Evolutionary conservation across 345 rosid genomes (phyloP).

Genomic region (Dimocarpus longan): DNA sequence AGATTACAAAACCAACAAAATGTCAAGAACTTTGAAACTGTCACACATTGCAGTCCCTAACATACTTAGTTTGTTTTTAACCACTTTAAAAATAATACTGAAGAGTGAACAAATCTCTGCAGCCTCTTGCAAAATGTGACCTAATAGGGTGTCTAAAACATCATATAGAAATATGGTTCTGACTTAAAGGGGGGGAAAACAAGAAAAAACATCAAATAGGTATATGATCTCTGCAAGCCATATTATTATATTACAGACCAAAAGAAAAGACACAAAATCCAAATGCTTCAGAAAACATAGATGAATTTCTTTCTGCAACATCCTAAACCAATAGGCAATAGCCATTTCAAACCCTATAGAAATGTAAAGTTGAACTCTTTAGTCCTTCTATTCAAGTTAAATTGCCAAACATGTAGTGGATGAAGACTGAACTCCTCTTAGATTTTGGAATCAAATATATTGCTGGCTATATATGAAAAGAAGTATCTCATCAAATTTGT

Average conservation of each 20-base stretch:
- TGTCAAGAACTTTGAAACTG: not conserved
- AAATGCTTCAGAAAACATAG: not conserved
- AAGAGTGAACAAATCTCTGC: not conserved
- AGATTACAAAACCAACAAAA: not conserved
- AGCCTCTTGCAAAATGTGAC: not conserved
- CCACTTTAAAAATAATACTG: not conserved
- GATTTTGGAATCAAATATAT: constrained; percentile 2
- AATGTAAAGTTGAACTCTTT: not conserved
- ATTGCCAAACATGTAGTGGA: not conserved
- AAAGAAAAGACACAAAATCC: not conserved
- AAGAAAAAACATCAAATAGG: not conserved
- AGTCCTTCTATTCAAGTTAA: not conserved
- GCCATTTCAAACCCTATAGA: not conserved
- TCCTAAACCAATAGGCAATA: not conserved
- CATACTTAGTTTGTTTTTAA: too few relatives aligned
- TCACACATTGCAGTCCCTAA: not conserved
- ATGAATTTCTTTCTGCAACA: not conserved
- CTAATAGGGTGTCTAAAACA: not conserved
- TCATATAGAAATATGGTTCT: not conserved
- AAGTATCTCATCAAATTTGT: not conserved
- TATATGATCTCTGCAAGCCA: not conserved
- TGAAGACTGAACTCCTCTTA: not conserved
- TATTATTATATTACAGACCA: not conserved
- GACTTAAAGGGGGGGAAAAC: not conserved
- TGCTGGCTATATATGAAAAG: not conserved